Evolutionary conservation across 805 yeast genomes (phyloP), one percentile per base, ranked within the genome.

Genomic region (Diddensiella caesifluorescens): DNA sequence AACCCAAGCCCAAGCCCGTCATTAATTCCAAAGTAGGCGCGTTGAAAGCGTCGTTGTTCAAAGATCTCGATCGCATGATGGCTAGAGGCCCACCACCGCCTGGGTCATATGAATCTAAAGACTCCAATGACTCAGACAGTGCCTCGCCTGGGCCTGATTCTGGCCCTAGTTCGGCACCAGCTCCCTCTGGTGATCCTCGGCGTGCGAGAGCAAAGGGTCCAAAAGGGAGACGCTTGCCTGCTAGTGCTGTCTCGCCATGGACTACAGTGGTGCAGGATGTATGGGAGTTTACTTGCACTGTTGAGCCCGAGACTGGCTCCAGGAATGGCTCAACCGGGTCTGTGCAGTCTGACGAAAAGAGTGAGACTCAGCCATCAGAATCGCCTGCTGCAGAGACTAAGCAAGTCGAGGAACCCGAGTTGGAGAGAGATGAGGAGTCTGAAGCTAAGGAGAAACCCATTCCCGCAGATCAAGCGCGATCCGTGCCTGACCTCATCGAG

Each of bases 171-270:
- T 26, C 35, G 4, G 26, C 32, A 6, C 19, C 22, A 10, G 23
- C 38, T 7, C 5, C 28, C 6, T 5, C 38, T 13, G 16, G 31
- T 12, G 48, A 42, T 31, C 29, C 35, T 5, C 36, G 49, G 18
- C 38, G 56, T 6, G 49, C 56, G 1, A 41, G 62, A 4, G 57
- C 55, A 4, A 50, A 48, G 18, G 64, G 62, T 1, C 62, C 64
- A 4, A 41, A 42, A 9, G 51, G 51, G 18, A 50, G 64, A 5
- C 50, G 63, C 6, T 53, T 60, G 5, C 66, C 66, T 7, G 51
- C 55, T 3, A 42, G 40, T 15, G 63, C 61, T 13, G 54, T 57
- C 44, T 45, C 53, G 6, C 41, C 39, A 15, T 48, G 46, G 42
- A 32, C 42, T 3, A 49, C 52, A 5, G 47, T 46, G 1, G 40